A percentile compares a stretch with the other conserved stretches of the same genome.
phyloP scores from a whole-genome alignment of 805 yeast species.

The Candida parachauliodes region DNA sequence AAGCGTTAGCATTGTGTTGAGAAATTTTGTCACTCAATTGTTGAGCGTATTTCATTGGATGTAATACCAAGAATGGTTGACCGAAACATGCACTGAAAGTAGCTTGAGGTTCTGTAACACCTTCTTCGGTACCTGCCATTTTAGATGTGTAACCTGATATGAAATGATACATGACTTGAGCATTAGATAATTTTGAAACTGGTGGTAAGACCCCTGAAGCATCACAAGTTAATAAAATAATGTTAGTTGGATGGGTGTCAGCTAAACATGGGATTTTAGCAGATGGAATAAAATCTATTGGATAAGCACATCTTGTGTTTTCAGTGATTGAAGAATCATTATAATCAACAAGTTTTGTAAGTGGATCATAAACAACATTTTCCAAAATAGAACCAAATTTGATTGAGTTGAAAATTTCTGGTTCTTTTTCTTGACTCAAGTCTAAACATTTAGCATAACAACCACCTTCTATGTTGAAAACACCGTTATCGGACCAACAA shows the following conservation, averaged over 20 bases:
- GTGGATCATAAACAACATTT: constrained; percentile 82
- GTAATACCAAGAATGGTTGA: constrained; percentile 96
- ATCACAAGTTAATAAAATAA: constrained; percentile 90
- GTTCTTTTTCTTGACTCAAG: constrained; percentile 87
- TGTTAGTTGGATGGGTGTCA: constrained; percentile 86
- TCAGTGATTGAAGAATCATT: constrained; percentile 80
- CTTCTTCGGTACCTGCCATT: constrained; percentile 99
- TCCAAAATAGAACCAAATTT: constrained; percentile 92
- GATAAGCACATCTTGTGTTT: constrained; percentile 98
- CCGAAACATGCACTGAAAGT: constrained; percentile 98
- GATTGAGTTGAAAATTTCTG: constrained; percentile 94
- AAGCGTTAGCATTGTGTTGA: constrained; percentile 84
- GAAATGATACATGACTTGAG: constrained; percentile 98
- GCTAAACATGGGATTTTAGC: constrained; percentile 95
- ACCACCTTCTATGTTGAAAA: constrained; percentile 98
- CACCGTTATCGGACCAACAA: constrained; percentile 98
- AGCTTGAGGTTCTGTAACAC: constrained; percentile 97
- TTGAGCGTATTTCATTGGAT: constrained; percentile 97
- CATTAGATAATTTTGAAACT: constrained; percentile 85
- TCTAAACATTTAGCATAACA: constrained; percentile 98
- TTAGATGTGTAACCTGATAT: constrained; percentile 98
- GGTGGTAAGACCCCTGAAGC: constrained; percentile 98
- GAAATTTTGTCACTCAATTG: constrained; percentile 92
- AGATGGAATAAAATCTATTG: constrained; percentile 93
- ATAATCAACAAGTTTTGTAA: constrained; percentile 81